Evolutionary conservation across 1,284 basidiomycete genomes (phyloP).

Genomic region (Inonotus obliquus): DNA sequence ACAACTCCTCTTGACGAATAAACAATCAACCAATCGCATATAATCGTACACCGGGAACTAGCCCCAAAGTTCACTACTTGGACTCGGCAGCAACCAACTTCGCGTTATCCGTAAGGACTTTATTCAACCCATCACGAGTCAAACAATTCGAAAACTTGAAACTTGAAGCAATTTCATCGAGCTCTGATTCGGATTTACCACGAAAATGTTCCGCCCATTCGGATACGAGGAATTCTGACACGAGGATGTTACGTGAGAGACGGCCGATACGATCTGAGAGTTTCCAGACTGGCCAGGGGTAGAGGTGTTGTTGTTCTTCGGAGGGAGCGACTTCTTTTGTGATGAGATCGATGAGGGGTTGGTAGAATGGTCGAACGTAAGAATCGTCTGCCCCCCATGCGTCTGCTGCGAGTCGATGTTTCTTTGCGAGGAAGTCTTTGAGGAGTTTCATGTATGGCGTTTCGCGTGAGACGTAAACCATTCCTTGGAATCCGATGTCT

Average conservation of each 20-base stretch:
- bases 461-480: slow-evolving; percentile 43
- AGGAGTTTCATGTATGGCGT: slow-evolving; percentile 47
- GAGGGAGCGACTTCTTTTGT: slow-evolving; percentile 36
- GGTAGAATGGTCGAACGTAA: slow-evolving; percentile 50
- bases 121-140: slow-evolving; percentile 44
- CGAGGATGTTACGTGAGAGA: slow-evolving; percentile 55
- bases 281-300: slow-evolving; percentile 40
- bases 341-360: slow-evolving; percentile 53
- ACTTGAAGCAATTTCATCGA: slow-evolving; percentile 56
- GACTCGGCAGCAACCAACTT: slow-evolving; percentile 7
- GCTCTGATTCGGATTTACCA: slow-evolving; percentile 47
- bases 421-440: slow-evolving; percentile 46
- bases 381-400: slow-evolving; percentile 62
- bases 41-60: too few relatives aligned
- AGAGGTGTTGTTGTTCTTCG: slow-evolving; percentile 35
- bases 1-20: too few relatives aligned
- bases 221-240: slow-evolving; percentile 58
- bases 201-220: slow-evolving; percentile 65
- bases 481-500: slow-evolving; percentile 53
- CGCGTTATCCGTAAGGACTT: slow-evolving; percentile 38
- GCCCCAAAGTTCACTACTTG: too few relatives aligned
- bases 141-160: slow-evolving; percentile 58
- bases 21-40: too few relatives aligned
- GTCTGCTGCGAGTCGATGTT: slow-evolving; percentile 60
- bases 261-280: slow-evolving; percentile 29